phyloP scores from a whole-genome alignment of 495 filamentous ascomycete species.

The Copromyces sp. region DNA sequence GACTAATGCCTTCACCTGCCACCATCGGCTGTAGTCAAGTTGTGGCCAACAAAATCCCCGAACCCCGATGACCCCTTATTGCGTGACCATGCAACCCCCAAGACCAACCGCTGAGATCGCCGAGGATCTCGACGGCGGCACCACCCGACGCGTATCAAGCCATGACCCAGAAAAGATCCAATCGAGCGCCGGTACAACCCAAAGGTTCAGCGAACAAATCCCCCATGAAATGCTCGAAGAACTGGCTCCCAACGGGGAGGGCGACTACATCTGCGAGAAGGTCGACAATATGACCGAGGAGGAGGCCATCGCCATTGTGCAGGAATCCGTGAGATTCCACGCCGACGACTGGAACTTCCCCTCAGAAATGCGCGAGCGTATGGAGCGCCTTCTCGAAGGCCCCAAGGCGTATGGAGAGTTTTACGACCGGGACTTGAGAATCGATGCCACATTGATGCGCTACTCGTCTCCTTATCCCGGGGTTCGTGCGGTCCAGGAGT shows the following conservation, averaged over 20 bases:
- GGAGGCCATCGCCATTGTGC: conserved; percentile 25
- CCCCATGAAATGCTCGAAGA: conserved; percentile 26
- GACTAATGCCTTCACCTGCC: neutral
- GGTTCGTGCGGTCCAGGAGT: conserved; percentile 34
- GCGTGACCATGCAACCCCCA: neutral
- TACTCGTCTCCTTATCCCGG: conserved; percentile 36
- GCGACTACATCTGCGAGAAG: conserved; percentile 28
- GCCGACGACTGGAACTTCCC: conserved; percentile 33
- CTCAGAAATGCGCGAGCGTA: conserved; percentile 21
- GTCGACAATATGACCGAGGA: conserved; percentile 29
- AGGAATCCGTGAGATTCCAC: conserved; percentile 22
- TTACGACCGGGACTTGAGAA: conserved; percentile 27
- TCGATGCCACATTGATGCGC: conserved; percentile 29
- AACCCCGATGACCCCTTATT: neutral
- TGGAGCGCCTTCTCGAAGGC: conserved; percentile 18
- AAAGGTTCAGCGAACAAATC: conserved; percentile 22
- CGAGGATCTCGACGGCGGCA: conserved; percentile 9
- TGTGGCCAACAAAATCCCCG: neutral
- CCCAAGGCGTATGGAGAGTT: conserved; percentile 27
- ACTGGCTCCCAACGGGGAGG: conserved; percentile 27
- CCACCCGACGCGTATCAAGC: neutral
- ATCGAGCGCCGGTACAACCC: neutral
- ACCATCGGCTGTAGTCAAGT: neutral
- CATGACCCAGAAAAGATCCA: conserved; percentile 24
- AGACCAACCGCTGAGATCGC: conserved; percentile 1